A percentile compares a stretch with the other conserved stretches of the same genome.
Evolutionary conservation across 1,139 yeast genomes (phyloP).

Genomic region (Lodderomyces metapsilosis): DNA sequence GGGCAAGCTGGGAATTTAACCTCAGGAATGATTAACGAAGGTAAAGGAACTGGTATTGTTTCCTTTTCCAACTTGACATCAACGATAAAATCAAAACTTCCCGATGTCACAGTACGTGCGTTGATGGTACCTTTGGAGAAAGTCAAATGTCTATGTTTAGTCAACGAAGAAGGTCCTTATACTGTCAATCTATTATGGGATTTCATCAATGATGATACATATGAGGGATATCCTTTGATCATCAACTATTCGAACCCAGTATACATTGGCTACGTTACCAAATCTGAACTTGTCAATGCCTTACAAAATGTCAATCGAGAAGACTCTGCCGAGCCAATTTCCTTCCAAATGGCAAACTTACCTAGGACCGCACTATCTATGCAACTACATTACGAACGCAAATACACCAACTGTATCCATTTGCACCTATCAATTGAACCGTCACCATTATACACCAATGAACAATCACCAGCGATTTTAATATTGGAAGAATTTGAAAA

Average conservation of each 20-base stretch:
- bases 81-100: slow-evolving; percentile 29
- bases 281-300: slow-evolving; percentile 22
- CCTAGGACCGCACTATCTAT: slow-evolving; percentile 22
- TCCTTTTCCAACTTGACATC: slow-evolving; percentile 34
- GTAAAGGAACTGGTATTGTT: slow-evolving; percentile 44
- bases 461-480: slow-evolving; percentile 33
- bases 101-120: slow-evolving; percentile 29
- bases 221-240: slow-evolving; percentile 46
- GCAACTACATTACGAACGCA: slow-evolving; percentile 26
- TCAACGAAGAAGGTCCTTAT: slow-evolving; percentile 25
- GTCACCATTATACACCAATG: slow-evolving; percentile 28
- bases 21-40: slow-evolving; percentile 22
- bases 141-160: slow-evolving; percentile 29
- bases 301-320: slow-evolving; percentile 15
- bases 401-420: slow-evolving; percentile 11
- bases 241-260: slow-evolving; percentile 26
- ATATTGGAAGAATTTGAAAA: slow-evolving; percentile 43
- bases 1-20: slow-evolving; percentile 6
- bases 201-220: slow-evolving; percentile 31
- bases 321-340: slow-evolving; percentile 14
- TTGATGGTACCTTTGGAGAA: slow-evolving; percentile 34
- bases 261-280: slow-evolving; percentile 37
- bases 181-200: slow-evolving; percentile 20
- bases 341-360: slow-evolving; percentile 24
- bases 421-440: slow-evolving; percentile 21